Conservation (phyloP, 805 yeast species). For the Sugiyamaella valdiviana region DNA sequence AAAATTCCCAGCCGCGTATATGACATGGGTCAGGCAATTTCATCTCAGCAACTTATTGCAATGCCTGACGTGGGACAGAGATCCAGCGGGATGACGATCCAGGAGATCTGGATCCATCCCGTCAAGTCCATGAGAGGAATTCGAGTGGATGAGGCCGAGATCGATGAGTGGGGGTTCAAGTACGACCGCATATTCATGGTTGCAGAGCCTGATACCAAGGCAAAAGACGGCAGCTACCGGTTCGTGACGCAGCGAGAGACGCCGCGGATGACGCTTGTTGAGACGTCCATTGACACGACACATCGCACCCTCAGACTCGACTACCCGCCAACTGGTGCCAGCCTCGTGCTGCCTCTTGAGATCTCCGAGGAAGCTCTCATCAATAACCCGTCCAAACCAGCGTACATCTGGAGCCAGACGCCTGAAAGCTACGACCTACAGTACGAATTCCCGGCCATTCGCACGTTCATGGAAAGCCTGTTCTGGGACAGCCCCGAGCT, state of each 20-base stretch:
- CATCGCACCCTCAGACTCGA: slow-evolving; percentile 12
- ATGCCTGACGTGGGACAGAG: background rate
- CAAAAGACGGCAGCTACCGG: slow-evolving; percentile 10
- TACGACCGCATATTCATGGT: slow-evolving; percentile 32
- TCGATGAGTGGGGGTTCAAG: slow-evolving; percentile 29
- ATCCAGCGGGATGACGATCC: slow-evolving; percentile 7
- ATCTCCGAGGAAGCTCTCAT: slow-evolving; percentile 7
- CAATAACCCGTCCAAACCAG: slow-evolving; percentile 7
- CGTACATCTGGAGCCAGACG: slow-evolving; percentile 27
- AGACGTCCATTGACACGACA: slow-evolving; percentile 15
- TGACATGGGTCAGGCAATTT: no score
- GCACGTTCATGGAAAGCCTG: slow-evolving; percentile 10
- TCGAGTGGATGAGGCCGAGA: slow-evolving; percentile 20
- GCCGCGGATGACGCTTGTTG: slow-evolving; percentile 25
- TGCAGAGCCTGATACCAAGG: slow-evolving; percentile 14
- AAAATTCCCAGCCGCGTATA: no score
- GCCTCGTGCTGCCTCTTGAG: slow-evolving; percentile 17
- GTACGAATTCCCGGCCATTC: slow-evolving; percentile 15
- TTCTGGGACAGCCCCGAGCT: slow-evolving; percentile 5
- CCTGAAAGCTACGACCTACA: slow-evolving; percentile 25
- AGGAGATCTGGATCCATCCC: slow-evolving; percentile 26
- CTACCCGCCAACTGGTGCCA: slow-evolving; percentile 15
- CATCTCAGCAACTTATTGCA: no score
- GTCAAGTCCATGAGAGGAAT: slow-evolving; percentile 32
- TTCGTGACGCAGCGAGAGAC: slow-evolving; percentile 29